phyloP scores from a whole-genome alignment of 352 stramenopile species.

The Phytophthora kernoviae region DNA sequence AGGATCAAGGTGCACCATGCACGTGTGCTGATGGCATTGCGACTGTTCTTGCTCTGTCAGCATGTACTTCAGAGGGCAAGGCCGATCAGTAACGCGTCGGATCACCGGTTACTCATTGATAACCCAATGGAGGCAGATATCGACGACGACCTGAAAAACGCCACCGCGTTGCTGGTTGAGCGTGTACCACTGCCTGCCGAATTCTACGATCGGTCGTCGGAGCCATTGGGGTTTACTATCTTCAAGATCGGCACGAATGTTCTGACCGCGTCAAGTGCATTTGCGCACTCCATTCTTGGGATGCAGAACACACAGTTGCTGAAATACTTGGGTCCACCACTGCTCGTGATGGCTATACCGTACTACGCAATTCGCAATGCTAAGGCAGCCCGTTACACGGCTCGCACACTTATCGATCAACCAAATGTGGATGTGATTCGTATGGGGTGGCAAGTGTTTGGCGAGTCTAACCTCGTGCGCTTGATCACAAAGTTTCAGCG shows the following conservation, averaged over 20 bases:
- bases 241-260: conserved; percentile 88
- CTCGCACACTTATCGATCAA: conserved; percentile 80
- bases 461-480: conserved; percentile 77
- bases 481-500: conserved; percentile 67
- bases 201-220: conserved; percentile 85
- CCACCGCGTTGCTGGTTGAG: conserved; percentile 78
- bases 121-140: conserved; percentile 87
- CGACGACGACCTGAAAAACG: conserved; percentile 88
- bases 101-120: conserved; percentile 83
- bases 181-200: conserved; percentile 80
- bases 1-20: conserved; percentile 88
- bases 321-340: conserved; percentile 51
- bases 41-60: conserved; percentile 83
- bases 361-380: conserved; percentile 84
- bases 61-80: conserved; percentile 82
- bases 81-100: conserved; percentile 70
- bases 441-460: conserved; percentile 84
- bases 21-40: conserved; percentile 82
- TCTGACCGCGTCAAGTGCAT: conserved; percentile 75
- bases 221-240: conserved; percentile 75
- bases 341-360: conserved; percentile 76
- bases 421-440: conserved; percentile 87
- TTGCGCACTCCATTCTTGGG: conserved; percentile 75
- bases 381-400: conserved; percentile 76
- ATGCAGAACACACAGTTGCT: conserved; percentile 69